Base-by-base conservation (phyloP, 768 basidiomycete species). In the Russula sp. region DNA sequence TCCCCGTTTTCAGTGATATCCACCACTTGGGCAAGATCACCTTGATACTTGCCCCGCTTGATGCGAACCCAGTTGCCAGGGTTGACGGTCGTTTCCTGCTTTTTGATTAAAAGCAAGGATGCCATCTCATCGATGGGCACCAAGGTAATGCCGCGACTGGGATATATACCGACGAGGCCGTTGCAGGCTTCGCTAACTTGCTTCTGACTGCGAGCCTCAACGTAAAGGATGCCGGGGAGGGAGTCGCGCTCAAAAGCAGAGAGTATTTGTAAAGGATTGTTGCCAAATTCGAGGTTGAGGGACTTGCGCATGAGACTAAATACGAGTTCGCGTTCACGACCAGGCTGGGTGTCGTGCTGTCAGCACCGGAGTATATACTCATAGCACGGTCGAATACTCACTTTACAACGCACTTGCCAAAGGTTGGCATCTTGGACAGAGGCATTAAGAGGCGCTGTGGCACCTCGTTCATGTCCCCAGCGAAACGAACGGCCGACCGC, bases 101-200 rank as follows among this genome's bases (percentile, higher is more conserved):
- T 95, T 80, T 95, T 98, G 71, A 97, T 97, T 73, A 92, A 91
- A 69, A 98, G 81, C 42, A 98, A 79, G 64, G 91, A 92, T 20
- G 97, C 93, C 95, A 98, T 98, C 79, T 99, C 97, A 71, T 95
- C 91, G 63, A 98, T 94, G 8, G 94, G 94, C 0, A 98, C 94
- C 38, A 97, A 83, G 22, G 82, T 81, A 66, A 93, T 84, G 18
- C 91, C 90, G 57, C 90, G 86, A 70, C 84, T 86, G 32, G 86
- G 83, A 74, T 94, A 99, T 59, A 98, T 86, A 57, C 95, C 97
- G 57, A 98, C 90, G 54, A 98, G 88, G 30, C 96, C 96, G 62
- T 86, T 83, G 72, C 92, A 84, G 7, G 96, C 95, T 62, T 88
- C 82, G 67, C 80, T 83, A 61, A 98, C 96, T 70, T 93, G 87